Evolutionary conservation across 169 alveolate genomes (phyloP).

Genomic region (Plasmodium inui): DNA sequence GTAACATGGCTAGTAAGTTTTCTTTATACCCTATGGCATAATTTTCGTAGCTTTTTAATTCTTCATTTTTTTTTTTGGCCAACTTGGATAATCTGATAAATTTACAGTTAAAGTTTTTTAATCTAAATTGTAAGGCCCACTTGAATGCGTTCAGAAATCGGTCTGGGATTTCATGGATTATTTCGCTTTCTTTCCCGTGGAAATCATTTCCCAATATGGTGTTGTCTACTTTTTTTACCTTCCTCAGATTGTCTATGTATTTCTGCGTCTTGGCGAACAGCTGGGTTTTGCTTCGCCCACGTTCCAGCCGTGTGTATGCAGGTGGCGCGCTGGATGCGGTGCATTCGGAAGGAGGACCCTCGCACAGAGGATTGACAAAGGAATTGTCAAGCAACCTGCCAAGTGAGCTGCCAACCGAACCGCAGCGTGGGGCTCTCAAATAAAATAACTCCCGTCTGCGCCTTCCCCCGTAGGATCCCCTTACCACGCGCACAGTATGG

Average conservation of each 20-base stretch:
- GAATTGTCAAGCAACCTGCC: background rate
- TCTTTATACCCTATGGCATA: conserved; percentile 75
- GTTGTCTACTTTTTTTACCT: conserved; percentile 57
- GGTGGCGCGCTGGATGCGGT: background rate
- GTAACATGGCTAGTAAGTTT: conserved; percentile 66
- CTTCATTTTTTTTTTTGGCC: conserved; percentile 66
- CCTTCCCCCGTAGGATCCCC: background rate
- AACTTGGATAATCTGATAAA: conserved; percentile 51
- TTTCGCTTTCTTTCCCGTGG: conserved; percentile 46
- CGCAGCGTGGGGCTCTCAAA: background rate
- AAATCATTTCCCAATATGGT: conserved; percentile 45
- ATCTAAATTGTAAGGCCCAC: conserved; percentile 73
- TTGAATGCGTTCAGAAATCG: conserved; percentile 59
- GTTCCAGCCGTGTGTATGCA: background rate
- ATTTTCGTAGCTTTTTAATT: conserved; percentile 27
- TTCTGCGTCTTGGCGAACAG: background rate
- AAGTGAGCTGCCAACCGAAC: background rate
- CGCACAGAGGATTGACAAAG: background rate
- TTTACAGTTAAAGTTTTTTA: conserved; percentile 72
- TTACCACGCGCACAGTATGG: background rate
- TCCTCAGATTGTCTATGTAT: conserved; percentile 34
- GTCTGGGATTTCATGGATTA: conserved; percentile 42
- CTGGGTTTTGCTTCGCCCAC: background rate
- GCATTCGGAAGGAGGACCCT: background rate
- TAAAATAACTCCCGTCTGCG: conserved; percentile 2